Evolutionary conservation across 257 asterid genomes (phyloP).

Genomic region (Nicotiana benthamiana): DNA sequence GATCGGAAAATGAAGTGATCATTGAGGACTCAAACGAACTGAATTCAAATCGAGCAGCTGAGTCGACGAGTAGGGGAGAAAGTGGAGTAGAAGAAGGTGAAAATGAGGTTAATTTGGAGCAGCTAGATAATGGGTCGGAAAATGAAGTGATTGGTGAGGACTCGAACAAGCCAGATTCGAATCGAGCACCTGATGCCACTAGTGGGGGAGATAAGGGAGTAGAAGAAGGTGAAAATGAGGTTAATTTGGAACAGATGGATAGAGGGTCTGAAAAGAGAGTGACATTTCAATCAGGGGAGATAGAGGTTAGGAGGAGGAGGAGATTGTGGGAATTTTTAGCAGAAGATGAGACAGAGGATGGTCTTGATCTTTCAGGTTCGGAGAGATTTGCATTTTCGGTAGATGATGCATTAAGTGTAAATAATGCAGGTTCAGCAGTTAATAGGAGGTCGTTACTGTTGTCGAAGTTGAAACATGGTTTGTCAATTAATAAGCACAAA

Average conservation of each 20-base stretch:
- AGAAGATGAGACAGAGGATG: slow-evolving; percentile 21
- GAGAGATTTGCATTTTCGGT: slow-evolving; percentile 29
- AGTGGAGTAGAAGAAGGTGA: neutral
- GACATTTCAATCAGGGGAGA: slow-evolving; percentile 14
- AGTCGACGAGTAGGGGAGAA: neutral
- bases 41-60: neutral
- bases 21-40: neutral
- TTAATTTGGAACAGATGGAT: neutral
- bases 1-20: neutral
- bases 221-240: neutral
- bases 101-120: slow-evolving; percentile 1
- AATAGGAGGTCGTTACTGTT: slow-evolving; percentile 20
- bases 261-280: slow-evolving; percentile 13
- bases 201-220: slow-evolving; percentile 4
- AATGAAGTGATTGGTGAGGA: slow-evolving; percentile 13
- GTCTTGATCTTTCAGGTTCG: slow-evolving; percentile 26
- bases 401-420: slow-evolving; percentile 22
- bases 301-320: slow-evolving; percentile 26
- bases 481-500: slow-evolving; percentile 16
- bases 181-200: neutral
- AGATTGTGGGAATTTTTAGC: slow-evolving; percentile 22
- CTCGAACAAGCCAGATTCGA: neutral
- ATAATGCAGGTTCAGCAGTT: slow-evolving; percentile 18
- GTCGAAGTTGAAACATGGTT: slow-evolving; percentile 22
- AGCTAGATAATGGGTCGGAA: neutral